Evolutionary conservation across 164 flowering plant species (phyloP).

Genomic region (Sextonia rubra): DNA sequence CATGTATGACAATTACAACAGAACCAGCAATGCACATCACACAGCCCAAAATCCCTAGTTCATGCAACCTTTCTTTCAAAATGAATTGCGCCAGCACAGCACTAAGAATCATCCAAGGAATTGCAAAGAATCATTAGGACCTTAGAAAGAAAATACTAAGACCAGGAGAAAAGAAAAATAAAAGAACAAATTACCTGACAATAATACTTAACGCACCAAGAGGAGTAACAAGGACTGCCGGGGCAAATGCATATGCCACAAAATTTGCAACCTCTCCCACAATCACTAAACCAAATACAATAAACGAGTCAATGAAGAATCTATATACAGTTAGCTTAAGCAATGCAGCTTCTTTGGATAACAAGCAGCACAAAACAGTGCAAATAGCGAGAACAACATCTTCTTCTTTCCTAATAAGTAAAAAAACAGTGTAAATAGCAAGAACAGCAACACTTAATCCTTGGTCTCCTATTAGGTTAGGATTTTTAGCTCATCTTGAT

Average conservation of each 20-base stretch:
- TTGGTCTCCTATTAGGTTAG: too few species aligned
- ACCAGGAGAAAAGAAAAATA: background rate
- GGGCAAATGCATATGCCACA: conserved; percentile 87
- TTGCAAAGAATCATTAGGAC: background rate
- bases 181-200: conserved; percentile 45
- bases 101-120: conserved; percentile 25
- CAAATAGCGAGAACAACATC: too few species aligned
- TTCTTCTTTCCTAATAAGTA: too few species aligned
- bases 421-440: too few species aligned
- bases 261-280: conserved; percentile 86
- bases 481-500: too few species aligned
- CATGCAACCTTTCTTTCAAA: conserved; percentile 65
- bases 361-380: too few species aligned
- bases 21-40: conserved; percentile 86
- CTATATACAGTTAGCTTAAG: conserved; percentile 20
- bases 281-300: conserved; percentile 52
- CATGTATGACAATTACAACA: conserved; percentile 70
- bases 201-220: conserved; percentile 84
- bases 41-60: conserved; percentile 70
- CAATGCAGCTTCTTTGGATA: background rate
- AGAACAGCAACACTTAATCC: too few species aligned
- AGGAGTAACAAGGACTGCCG: conserved; percentile 91
- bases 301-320: conserved; percentile 14
- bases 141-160: background rate
- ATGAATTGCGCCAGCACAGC: conserved; percentile 82